Base-by-base conservation (phyloP, 2,329 filamentous ascomycete species). In the Thielaviopsis punctulata region DNA sequence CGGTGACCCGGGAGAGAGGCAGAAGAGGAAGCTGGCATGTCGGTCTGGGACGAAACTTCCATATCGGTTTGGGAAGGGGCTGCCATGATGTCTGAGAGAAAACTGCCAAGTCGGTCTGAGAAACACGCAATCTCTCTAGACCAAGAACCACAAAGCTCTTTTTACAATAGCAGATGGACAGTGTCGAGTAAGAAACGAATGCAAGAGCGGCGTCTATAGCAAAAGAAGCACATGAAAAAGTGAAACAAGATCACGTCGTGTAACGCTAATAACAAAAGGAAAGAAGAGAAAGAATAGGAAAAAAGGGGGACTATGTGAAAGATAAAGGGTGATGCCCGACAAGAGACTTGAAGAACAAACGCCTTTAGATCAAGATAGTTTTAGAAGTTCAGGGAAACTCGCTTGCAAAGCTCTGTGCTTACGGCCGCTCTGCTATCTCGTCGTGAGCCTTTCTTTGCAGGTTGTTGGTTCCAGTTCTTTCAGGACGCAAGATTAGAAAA, bases 331-430 rank as follows among this genome's bases (percentile, higher is more conserved):
- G 5, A 44, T n/a, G n/a, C n/a, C n/a, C n/a, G n/a, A n/a, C n/a
- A 21, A 21, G 4, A 19, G 41, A 21, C 9, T 4, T 13, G 22
- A 23, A 45, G 19, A 45, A 23, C 5, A 45, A 36, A 36, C 1
- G 25, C 23, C 22, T 18, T 59, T 57, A 60, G 53, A 58, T 27
- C 30, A 36, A 36, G 30, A 36, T 6, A 6, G 13, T 36, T 12
- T 9, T 15, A 9, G 8, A 8, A 6, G 12, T 7, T 4, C 13
- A 7, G 6, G n/a, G n/a, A n/a, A n/a, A n/a, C n/a, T n/a, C n/a
- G n/a, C n/a, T n/a, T n/a, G n/a, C n/a, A n/a, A n/a, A n/a, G n/a
- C n/a, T n/a, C n/a, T n/a, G n/a, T n/a, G n/a, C n/a, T n/a, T n/a
- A n/a, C n/a, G n/a, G n/a, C n/a, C n/a, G n/a, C n/a, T n/a, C n/a